Evolutionary conservation across 2,329 filamentous ascomycete species (phyloP).

Genomic region (Didymella arachidicola): DNA sequence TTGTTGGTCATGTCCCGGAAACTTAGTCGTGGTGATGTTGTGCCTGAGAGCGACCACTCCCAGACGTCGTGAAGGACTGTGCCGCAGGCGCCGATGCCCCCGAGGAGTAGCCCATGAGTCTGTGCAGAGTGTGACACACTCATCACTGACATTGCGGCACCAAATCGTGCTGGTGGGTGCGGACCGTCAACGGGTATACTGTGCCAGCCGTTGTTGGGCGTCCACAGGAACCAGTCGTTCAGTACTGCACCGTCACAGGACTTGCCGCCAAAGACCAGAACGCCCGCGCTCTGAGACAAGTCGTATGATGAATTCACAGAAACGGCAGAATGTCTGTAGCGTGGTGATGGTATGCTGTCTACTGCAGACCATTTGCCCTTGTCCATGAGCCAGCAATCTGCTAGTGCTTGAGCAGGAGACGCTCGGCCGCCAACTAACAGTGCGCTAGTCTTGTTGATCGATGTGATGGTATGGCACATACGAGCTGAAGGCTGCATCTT

Average conservation of each 20-base stretch:
- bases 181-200: slow-evolving; percentile 48
- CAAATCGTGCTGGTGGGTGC: slow-evolving; percentile 62
- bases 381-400: slow-evolving; percentile 78
- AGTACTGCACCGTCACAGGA: slow-evolving; percentile 53
- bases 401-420: slow-evolving; percentile 74
- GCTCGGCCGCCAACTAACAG: slow-evolving; percentile 78
- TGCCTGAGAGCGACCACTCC: slow-evolving; percentile 64
- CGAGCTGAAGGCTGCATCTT: slow-evolving; percentile 45
- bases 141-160: slow-evolving; percentile 61
- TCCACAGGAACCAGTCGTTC: slow-evolving; percentile 57
- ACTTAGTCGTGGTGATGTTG: slow-evolving; percentile 37
- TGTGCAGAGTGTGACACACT: slow-evolving; percentile 45
- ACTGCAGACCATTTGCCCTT: slow-evolving; percentile 69
- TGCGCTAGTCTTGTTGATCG: slow-evolving; percentile 64
- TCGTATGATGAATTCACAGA: slow-evolving; percentile 53
- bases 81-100: slow-evolving; percentile 74
- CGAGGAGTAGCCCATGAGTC: slow-evolving; percentile 70
- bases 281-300: slow-evolving; percentile 51
- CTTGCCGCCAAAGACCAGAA: slow-evolving; percentile 58
- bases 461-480: slow-evolving; percentile 80
- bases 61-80: slow-evolving; percentile 69
- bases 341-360: slow-evolving; percentile 70
- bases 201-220: slow-evolving; percentile 61
- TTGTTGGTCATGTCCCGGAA: slow-evolving; percentile 44
- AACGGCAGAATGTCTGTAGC: slow-evolving; percentile 78